These are phyloP conservation scores for Aleurites moluccanus DNA, from an alignment of 441 rosid species.

Conservation along the genomic window DNA sequence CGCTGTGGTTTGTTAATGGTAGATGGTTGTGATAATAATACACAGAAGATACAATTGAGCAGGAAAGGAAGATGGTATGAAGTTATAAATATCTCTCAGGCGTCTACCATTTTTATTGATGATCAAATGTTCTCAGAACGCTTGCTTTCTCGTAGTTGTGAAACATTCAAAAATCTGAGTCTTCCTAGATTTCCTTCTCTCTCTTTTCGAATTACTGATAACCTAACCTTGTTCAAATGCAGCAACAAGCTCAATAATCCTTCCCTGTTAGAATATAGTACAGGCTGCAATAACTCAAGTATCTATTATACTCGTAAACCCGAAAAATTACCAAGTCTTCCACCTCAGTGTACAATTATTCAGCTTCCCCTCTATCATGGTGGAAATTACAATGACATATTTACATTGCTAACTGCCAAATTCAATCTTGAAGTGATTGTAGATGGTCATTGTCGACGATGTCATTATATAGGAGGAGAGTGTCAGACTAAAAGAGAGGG, in stretches of 20 bases:
- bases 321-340: background rate
- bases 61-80: slow-evolving; percentile 16
- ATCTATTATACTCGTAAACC: background rate
- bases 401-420: slow-evolving; percentile 14
- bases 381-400: background rate
- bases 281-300: slow-evolving; percentile 22
- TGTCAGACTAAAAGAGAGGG: background rate
- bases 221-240: slow-evolving; percentile 31
- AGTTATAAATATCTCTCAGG: background rate
- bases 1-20: slow-evolving; percentile 16
- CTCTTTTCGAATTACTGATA: background rate
- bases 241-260: background rate
- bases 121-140: slow-evolving; percentile 27
- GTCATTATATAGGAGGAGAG: background rate
- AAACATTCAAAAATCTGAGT: slow-evolving; percentile 27
- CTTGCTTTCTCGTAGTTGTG: slow-evolving; percentile 17
- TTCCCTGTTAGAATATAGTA: background rate
- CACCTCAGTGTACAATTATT: slow-evolving; percentile 30
- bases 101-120: slow-evolving; percentile 16
- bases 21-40: slow-evolving; percentile 11
- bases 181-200: slow-evolving; percentile 31
- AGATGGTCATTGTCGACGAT: background rate
- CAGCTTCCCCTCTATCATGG: slow-evolving; percentile 25
- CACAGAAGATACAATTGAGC: slow-evolving; percentile 12
- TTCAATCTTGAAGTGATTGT: slow-evolving; percentile 25